A percentile compares a stretch with the other conserved stretches of the same genome.
Evolutionary conservation across 495 filamentous ascomycete species (phyloP).

Genomic region (Rhypophila decipiens): DNA sequence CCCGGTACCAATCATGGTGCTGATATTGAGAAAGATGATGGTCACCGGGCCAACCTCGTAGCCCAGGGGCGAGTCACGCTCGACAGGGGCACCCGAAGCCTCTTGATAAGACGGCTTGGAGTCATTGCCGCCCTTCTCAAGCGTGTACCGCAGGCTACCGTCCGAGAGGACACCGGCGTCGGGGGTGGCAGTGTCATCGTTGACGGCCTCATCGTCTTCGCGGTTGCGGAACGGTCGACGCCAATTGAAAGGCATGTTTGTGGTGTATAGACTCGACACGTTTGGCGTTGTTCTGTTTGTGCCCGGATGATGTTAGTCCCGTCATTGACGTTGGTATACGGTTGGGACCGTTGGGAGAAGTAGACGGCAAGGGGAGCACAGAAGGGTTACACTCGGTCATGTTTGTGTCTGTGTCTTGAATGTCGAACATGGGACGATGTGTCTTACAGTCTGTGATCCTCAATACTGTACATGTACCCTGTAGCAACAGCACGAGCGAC

Average conservation of each 20-base stretch:
- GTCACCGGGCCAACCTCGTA: slow-evolving; percentile 51
- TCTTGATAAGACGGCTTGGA: slow-evolving; percentile 55
- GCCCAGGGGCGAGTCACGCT: slow-evolving; percentile 51
- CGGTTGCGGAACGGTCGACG: slow-evolving; percentile 13
- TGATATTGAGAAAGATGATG: slow-evolving; percentile 56
- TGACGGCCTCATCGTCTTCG: neutral
- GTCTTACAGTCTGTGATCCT: too few species aligned
- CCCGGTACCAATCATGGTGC: slow-evolving; percentile 61
- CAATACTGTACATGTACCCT: too few species aligned
- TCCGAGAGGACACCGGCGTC: slow-evolving; percentile 21
- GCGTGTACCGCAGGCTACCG: slow-evolving; percentile 44
- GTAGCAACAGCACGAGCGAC: too few species aligned
- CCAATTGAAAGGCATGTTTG: slow-evolving; percentile 20
- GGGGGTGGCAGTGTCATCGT: neutral
- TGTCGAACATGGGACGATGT: too few species aligned
- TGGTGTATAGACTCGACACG: too few species aligned
- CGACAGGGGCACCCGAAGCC: slow-evolving; percentile 56
- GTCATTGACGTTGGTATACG: too few species aligned
- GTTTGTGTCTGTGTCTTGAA: too few species aligned
- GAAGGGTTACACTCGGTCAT: too few species aligned
- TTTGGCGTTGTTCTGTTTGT: too few species aligned
- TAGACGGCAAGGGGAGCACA: too few species aligned
- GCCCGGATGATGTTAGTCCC: too few species aligned
- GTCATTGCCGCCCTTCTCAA: slow-evolving; percentile 50
- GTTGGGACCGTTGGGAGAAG: too few species aligned